These are phyloP conservation scores for Saposhnikovia divaricata DNA, from an alignment of 129 eudicot genomes.

Conservation along the genomic window DNA sequence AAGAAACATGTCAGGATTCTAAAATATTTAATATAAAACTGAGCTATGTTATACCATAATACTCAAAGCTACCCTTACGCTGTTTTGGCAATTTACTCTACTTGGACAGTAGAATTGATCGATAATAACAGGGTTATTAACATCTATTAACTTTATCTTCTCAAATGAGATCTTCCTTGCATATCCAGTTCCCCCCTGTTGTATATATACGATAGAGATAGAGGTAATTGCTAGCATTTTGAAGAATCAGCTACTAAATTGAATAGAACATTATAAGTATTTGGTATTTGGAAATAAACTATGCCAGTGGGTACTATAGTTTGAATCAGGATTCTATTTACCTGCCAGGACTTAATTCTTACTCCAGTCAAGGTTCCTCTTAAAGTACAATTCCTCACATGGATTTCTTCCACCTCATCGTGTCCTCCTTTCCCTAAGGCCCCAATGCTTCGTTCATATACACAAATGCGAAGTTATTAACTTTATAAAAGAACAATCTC, in stretches of 20 bases:
- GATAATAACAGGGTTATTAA: conserved; percentile 52
- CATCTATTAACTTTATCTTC: conserved; percentile 42
- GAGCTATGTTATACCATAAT: not conserved
- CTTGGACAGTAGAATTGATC: conserved; percentile 66
- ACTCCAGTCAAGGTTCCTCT: conserved; percentile 53
- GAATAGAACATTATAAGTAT: not conserved
- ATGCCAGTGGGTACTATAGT: not conserved
- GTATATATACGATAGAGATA: not conserved
- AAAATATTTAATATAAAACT: not conserved
- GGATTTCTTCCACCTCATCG: conserved; percentile 56
- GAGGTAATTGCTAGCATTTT: not conserved
- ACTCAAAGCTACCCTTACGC: conserved; percentile 22
- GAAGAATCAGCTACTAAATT: not conserved
- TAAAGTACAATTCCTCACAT: conserved; percentile 50
- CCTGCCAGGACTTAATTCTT: conserved; percentile 61
- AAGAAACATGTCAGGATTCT: not conserved
- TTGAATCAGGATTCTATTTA: conserved; percentile 7
- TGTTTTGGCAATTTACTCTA: conserved; percentile 28
- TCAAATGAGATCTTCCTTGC: conserved; percentile 58
- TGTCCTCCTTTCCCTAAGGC: conserved; percentile 50
- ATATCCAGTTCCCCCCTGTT: conserved; percentile 56
- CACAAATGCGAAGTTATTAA: not conserved
- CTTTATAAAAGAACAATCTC: not conserved
- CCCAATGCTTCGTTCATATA: conserved; percentile 40
- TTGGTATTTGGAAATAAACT: not conserved